Percentiles rank a stretch among this genome's conserved stretches.
These are phyloP conservation scores for Kregervanrija pseudodelftensis DNA, from an alignment of 805 yeast species.

Conservation along the genomic window DNA sequence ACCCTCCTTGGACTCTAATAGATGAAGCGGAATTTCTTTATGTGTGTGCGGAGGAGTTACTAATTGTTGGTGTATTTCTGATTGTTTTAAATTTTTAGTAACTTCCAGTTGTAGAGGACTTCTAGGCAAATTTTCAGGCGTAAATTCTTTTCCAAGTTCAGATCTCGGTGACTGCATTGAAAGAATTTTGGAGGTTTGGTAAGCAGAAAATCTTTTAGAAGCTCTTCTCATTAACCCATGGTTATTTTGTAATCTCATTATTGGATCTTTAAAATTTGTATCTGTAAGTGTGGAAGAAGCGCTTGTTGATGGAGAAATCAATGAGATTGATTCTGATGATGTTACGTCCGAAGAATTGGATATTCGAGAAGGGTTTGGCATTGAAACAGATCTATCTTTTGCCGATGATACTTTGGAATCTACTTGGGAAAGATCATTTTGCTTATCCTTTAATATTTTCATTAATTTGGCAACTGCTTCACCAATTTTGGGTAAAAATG, in stretches of 20 bases:
- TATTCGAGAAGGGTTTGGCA: conserved; percentile 12
- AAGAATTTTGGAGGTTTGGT: conserved; percentile 42
- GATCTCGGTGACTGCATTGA: conserved; percentile 18
- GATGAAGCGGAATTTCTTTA: background rate
- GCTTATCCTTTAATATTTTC: conserved; percentile 75
- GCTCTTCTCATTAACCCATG: conserved; percentile 87
- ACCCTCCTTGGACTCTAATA: background rate
- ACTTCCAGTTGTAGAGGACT: conserved; percentile 23
- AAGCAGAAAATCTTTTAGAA: conserved; percentile 88
- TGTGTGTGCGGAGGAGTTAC: background rate
- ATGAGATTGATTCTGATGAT: background rate
- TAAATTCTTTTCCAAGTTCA: background rate
- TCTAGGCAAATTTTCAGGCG: conserved; percentile 11
- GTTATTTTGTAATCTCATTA: conserved; percentile 72
- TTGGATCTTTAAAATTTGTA: conserved; percentile 41
- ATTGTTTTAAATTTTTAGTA: conserved; percentile 17
- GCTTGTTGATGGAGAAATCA: background rate
- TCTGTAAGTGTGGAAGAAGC: too few relatives aligned
- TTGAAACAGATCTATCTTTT: conserved; percentile 20
- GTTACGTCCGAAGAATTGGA: background rate
- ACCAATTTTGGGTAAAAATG: conserved; percentile 75
- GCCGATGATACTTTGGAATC: conserved; percentile 8
- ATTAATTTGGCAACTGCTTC: conserved; percentile 77
- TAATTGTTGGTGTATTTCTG: conserved; percentile 16
- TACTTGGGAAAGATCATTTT: conserved; percentile 32